Percentiles rank a stretch among this genome's conserved stretches.
Evolutionary conservation across 805 yeast species (phyloP).

Genomic region (Spathaspora sp.): DNA sequence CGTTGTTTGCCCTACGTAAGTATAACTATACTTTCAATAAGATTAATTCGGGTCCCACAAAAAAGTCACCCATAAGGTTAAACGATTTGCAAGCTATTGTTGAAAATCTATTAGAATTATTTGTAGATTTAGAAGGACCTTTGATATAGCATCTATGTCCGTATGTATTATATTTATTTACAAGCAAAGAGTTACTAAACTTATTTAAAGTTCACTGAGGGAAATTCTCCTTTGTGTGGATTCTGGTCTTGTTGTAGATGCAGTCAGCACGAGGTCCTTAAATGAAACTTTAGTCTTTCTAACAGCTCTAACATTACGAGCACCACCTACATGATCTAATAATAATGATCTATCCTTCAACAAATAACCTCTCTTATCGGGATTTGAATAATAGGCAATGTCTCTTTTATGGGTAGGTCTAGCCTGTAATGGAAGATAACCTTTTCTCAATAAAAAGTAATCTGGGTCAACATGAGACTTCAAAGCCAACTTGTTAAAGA

Average conservation of each 20-base stretch:
- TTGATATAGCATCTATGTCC: not conserved
- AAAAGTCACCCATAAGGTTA: constrained; percentile 16
- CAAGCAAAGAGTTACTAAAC: not conserved
- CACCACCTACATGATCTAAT: constrained; percentile 28
- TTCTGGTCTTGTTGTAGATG: constrained; percentile 16
- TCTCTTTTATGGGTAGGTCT: constrained; percentile 83
- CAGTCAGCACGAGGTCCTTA: constrained; percentile 32
- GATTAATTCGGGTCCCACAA: not conserved
- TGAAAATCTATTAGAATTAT: constrained; percentile 34
- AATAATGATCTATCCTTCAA: constrained; percentile 35
- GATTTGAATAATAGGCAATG: constrained; percentile 71
- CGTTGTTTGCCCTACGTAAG: constrained; percentile 38
- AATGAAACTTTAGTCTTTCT: constrained; percentile 15
- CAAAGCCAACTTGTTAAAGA: constrained; percentile 58
- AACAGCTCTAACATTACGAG: not conserved
- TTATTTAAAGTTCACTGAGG: not conserved
- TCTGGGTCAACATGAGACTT: constrained; percentile 76
- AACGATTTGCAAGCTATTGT: constrained; percentile 36
- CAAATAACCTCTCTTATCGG: constrained; percentile 74
- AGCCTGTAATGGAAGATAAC: constrained; percentile 79
- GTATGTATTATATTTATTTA: not conserved
- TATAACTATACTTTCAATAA: constrained; percentile 24
- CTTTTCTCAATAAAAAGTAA: constrained; percentile 62
- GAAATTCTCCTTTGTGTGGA: constrained; percentile 9
- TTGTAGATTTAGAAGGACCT: constrained; percentile 24